Evolutionary conservation across 805 yeast species (phyloP), one percentile per base, ranked within the genome.

Genomic region (Yarrowia osloensis): DNA sequence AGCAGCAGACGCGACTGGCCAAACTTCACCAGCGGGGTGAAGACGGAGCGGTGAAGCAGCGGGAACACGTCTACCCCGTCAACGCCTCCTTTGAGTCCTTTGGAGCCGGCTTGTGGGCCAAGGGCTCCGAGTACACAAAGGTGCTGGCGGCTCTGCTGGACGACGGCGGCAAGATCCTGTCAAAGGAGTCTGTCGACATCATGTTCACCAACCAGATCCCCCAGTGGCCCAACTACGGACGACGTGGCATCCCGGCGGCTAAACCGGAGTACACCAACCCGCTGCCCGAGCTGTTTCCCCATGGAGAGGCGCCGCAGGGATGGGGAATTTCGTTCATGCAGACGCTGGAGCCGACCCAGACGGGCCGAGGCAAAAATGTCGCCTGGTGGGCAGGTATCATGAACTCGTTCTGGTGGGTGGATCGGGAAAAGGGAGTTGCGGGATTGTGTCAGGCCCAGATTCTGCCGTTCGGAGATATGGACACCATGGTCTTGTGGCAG

Each of bases 321-420:
- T 77, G 79, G 79, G 76, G 78, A 1, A 68, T 74, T 6, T 78
- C 79, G 0, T 72, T 74, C 66, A 69, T 73, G 67, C 66, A 61
- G 33, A 61, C 66, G 12, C 71, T 70, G 44, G 70, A 73, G n/a
- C 73, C 74, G 8, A 39, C 44, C n/a, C 67, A 66, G 7, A 77
- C 79, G 2, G 83, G 83, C 0, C 71, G 82, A 50, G 77, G 79
- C 13, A 70, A 70, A 3, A 77, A 77, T 4, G 71, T 80, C 0
- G 73, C 77, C 17, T 75, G 73, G 68, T 81, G 84, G 84, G 73
- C 76, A 22, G 84, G 84, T 0, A 62, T 80, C 42, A 75, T 78
- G 15, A 81, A 79, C 68, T 69, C 77, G 22, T 79, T 67, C 71
- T 81, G 73, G 70, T 81, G 82, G 82, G 70, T 80, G 22, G 84